Conservation (phyloP, 2,329 filamentous ascomycete genomes). For the Fusarium tjaetaba region DNA sequence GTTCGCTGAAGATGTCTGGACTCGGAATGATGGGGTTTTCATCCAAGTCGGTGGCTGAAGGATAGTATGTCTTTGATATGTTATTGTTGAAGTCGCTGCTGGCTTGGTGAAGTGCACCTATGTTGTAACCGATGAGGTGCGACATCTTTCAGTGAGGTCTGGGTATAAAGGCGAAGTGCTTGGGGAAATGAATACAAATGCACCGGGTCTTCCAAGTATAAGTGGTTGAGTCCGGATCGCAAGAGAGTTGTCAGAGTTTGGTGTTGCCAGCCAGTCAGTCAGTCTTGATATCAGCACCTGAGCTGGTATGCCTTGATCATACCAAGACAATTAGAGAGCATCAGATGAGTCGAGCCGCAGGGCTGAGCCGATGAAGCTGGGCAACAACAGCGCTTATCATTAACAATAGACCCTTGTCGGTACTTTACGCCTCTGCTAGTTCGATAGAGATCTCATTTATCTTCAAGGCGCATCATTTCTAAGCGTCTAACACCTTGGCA, state of each 20-base stretch:
- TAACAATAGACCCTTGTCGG: neutral
- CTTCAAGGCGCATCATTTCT: neutral
- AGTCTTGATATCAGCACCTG: neutral
- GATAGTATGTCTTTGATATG: neutral
- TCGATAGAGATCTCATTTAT: neutral
- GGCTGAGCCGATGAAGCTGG: neutral
- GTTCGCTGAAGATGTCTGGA: conserved; percentile 10
- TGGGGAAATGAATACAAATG: no score
- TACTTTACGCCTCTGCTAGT: neutral
- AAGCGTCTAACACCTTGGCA: neutral
- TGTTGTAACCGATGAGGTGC: conserved; percentile 25
- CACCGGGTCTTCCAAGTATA: neutral
- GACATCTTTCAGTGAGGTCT: conserved; percentile 10
- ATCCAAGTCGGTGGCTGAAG: neutral
- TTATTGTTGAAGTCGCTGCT: conserved; percentile 1
- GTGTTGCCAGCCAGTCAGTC: neutral
- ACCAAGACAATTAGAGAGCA: neutral
- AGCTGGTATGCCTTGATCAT: neutral
- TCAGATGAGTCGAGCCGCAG: conserved; percentile 9
- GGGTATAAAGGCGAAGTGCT: neutral
- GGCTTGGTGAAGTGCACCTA: conserved; percentile 15
- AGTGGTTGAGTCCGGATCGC: neutral
- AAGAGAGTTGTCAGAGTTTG: neutral
- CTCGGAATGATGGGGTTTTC: conserved; percentile 30
- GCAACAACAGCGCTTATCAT: neutral